A percentile compares a stretch with the other conserved stretches of the same genome.
Conservation (phyloP, 306 rosid genomes). For the Phaseolus lunatus region DNA sequence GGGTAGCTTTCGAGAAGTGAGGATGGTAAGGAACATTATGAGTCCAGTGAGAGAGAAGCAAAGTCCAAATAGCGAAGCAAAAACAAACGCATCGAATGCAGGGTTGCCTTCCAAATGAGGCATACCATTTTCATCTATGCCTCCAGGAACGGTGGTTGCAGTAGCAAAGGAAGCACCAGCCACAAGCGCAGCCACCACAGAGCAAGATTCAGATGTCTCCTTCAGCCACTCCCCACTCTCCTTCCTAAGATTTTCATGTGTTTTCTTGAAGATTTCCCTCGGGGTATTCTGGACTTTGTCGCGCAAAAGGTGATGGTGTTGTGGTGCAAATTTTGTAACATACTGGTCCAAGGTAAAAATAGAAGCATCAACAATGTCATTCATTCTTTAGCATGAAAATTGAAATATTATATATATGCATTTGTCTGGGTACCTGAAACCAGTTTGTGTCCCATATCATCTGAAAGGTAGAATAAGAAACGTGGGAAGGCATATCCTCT, state of each 20-base stretch:
- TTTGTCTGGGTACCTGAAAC: slow-evolving; percentile 45
- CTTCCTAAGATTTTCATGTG: slow-evolving; percentile 17
- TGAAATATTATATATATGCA: too few relatives aligned
- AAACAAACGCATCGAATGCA: slow-evolving; percentile 52
- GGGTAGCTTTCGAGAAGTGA: background rate
- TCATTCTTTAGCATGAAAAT: too few relatives aligned
- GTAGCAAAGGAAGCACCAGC: slow-evolving; percentile 54
- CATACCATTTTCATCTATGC: slow-evolving; percentile 18
- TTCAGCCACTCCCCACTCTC: slow-evolving; percentile 45
- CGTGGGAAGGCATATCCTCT: slow-evolving; percentile 36
- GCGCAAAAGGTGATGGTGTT: background rate
- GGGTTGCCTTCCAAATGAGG: slow-evolving; percentile 50
- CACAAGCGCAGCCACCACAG: slow-evolving; percentile 51
- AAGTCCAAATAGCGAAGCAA: slow-evolving; percentile 51
- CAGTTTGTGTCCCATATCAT: slow-evolving; percentile 59
- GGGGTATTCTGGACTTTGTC: background rate
- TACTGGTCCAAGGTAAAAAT: slow-evolving; percentile 34
- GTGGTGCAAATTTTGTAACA: slow-evolving; percentile 38
- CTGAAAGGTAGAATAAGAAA: slow-evolving; percentile 49
- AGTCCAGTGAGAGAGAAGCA: too few relatives aligned
- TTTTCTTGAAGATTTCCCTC: slow-evolving; percentile 36
- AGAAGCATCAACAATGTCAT: background rate
- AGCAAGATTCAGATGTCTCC: slow-evolving; percentile 54
- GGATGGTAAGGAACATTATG: background rate
- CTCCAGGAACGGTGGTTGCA: slow-evolving; percentile 54